Conservation (phyloP, 768 basidiomycete genomes). For the Favolaschia claudopus region DNA sequence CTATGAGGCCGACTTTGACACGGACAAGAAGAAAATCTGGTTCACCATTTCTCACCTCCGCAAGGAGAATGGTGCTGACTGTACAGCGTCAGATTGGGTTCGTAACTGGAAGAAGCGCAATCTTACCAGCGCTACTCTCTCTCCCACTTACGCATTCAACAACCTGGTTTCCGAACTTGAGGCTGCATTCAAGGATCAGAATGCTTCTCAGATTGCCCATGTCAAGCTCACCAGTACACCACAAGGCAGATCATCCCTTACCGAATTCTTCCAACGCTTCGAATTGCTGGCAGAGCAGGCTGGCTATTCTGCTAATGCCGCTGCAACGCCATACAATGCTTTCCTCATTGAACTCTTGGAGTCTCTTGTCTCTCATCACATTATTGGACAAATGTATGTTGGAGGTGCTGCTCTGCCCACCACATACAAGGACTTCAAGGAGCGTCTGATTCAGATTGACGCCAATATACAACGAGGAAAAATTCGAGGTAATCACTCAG, state of each 20-base stretch:
- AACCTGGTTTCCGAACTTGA: neutral
- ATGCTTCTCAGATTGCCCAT: neutral
- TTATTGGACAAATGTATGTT: neutral
- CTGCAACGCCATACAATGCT: neutral
- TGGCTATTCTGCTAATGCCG: neutral
- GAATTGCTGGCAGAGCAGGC: constrained; percentile 8
- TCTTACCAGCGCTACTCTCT: neutral
- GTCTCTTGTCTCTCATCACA: neutral
- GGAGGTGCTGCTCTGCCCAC: neutral
- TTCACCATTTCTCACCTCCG: too few species aligned
- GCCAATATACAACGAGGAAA: neutral
- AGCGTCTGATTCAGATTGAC: neutral
- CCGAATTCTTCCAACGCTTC: neutral
- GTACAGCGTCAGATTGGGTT: neutral
- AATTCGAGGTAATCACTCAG: neutral
- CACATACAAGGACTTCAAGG: neutral
- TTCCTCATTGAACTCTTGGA: neutral
- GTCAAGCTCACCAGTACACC: neutral
- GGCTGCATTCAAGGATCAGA: neutral
- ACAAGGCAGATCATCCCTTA: neutral
- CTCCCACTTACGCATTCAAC: neutral
- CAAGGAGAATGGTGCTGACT: too few species aligned
- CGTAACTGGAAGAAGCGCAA: neutral
- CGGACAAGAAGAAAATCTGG: too few species aligned
- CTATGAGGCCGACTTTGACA: too few species aligned